Conservation (phyloP, 2,329 filamentous ascomycete genomes). For the Clonostachys rosea region DNA sequence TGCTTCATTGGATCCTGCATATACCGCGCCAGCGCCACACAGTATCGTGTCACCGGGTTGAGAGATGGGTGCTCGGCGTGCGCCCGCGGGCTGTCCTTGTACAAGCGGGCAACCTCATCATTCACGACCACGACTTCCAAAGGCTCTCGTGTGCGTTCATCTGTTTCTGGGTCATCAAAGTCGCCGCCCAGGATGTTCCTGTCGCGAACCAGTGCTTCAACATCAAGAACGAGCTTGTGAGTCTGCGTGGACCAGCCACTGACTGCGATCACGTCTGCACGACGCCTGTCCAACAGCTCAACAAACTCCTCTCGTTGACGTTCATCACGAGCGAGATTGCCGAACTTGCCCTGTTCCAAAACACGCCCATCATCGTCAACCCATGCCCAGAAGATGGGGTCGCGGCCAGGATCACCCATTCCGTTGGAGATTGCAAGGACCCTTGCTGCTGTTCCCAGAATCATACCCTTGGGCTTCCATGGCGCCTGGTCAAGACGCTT, state of each 20-base stretch:
- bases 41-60: slow-evolving; percentile 78
- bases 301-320: slow-evolving; percentile 65
- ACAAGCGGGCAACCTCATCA: slow-evolving; percentile 94
- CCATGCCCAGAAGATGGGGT: slow-evolving; percentile 86
- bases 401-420: slow-evolving; percentile 65
- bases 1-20: slow-evolving; percentile 95
- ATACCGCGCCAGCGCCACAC: slow-evolving; percentile 83
- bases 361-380: slow-evolving; percentile 90
- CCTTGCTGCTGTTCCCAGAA: slow-evolving; percentile 80
- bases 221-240: slow-evolving; percentile 73
- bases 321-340: slow-evolving; percentile 70
- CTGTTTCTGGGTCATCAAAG: slow-evolving; percentile 76
- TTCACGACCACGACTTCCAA: slow-evolving; percentile 91
- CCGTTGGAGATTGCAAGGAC: slow-evolving; percentile 87
- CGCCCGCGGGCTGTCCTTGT: slow-evolving; percentile 84
- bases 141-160: slow-evolving; percentile 70
- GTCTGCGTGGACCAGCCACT: slow-evolving; percentile 88
- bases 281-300: slow-evolving; percentile 72
- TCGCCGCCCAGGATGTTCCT: slow-evolving; percentile 73
- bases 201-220: slow-evolving; percentile 74
- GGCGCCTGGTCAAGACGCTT: slow-evolving; percentile 92
- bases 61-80: slow-evolving; percentile 76
- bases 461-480: slow-evolving; percentile 90
- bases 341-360: slow-evolving; percentile 82
- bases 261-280: slow-evolving; percentile 86